Evolutionary conservation across 2,329 filamentous ascomycete species (phyloP), one percentile per base, ranked within the genome.

Genomic region (Phialemoniopsis sp.): DNA sequence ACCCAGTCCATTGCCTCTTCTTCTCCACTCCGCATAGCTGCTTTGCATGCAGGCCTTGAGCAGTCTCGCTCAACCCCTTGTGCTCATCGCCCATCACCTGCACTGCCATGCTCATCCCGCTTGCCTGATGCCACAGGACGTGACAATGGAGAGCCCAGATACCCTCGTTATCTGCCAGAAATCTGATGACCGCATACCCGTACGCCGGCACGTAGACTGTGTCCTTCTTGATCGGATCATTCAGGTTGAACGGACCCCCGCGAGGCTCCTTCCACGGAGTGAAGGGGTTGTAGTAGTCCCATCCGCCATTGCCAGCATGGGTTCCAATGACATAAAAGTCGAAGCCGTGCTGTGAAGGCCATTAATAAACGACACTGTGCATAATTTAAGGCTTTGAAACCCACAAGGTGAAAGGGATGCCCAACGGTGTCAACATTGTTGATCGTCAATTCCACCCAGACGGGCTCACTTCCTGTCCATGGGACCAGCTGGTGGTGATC

Each of bases 261-360:
- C 44, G 42, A 3, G 49, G 48, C 8, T 37, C 29, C 18, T 35
- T 42, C 36, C 38, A 44, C 1, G 42, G 39, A 15, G 35, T 36
- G 18, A 44, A 54, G 3, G 51, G 52, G 15, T 51, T 53, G 36
- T 53, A 54, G 32, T 50, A 54, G 34, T 50, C 48, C 52, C 52
- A 54, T 16, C 49, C 50, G n/a, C 48, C 45, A 8, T 42, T 37
- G 3, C 43, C 49, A n/a, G 41, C 35, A 16, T 52, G 38, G 1
- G 46, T 43, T 13, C 40, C 45, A 1, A 53, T 17, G 15, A 54
- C 47, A 19, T 50, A 53, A 21, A 54, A 49, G 30, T 52, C 46
- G n/a, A 48, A 48, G 13, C 51, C 50, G 29, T 54, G 52, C 49
- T 51, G 33, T 5, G 3, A 26, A 26, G 10, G 6, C 10, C 6